A percentile compares a stretch with the other conserved stretches of the same genome.
Conservation (phyloP, 2,329 filamentous ascomycete genomes). For the Epichloe bromicola region DNA sequence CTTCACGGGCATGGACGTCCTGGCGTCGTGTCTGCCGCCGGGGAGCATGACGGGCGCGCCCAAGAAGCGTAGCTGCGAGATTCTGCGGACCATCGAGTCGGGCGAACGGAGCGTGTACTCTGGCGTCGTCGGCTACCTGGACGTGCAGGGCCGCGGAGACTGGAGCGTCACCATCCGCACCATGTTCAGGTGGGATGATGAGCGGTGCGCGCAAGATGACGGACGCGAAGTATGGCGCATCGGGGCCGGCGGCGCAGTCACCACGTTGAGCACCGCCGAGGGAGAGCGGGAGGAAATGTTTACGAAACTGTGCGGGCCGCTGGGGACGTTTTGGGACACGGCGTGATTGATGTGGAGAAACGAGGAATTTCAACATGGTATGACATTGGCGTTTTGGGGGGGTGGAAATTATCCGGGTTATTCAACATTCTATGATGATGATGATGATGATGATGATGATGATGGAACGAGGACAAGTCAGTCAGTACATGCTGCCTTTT, state of each 20-base stretch:
- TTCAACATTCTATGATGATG: not conserved
- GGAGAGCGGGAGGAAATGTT: conserved; percentile 89
- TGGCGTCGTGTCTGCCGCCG: conserved; percentile 68
- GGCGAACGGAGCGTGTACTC: conserved; percentile 66
- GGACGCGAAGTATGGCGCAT: conserved; percentile 59
- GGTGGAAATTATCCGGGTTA: no score
- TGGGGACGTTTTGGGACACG: conserved; percentile 34
- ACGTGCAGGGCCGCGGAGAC: conserved; percentile 71
- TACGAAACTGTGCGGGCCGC: conserved; percentile 51
- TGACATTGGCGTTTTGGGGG: no score
- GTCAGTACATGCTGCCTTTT: no score
- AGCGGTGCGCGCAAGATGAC: conserved; percentile 21
- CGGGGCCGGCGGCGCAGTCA: conserved; percentile 84
- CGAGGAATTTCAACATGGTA: no score
- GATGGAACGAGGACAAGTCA: no score
- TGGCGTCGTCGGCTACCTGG: conserved; percentile 81
- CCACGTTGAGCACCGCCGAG: conserved; percentile 63
- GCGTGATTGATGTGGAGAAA: conserved; percentile 10
- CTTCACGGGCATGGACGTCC: conserved; percentile 58
- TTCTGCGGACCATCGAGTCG: conserved; percentile 57
- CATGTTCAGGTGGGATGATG: conserved; percentile 60
- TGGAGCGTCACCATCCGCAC: conserved; percentile 87
- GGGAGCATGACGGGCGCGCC: conserved; percentile 96
- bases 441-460: not conserved
- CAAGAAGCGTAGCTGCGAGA: conserved; percentile 82